A percentile compares a stretch with the other conserved stretches of the same genome.
Evolutionary conservation across 176 grass and related monocot species (phyloP).

Genomic region (Triticum timopheevii): DNA sequence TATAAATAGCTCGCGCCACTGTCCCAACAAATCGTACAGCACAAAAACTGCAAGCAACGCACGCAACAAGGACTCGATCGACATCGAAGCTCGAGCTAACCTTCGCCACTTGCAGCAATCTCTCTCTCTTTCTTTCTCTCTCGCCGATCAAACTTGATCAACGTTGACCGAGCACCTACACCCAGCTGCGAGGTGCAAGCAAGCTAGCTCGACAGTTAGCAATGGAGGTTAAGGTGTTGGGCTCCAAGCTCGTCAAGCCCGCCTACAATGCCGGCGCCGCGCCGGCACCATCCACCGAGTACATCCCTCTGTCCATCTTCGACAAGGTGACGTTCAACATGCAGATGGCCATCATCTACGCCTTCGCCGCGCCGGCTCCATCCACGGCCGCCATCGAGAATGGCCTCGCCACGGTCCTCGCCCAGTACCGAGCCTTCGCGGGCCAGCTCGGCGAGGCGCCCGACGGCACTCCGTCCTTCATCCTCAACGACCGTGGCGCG

Average conservation of each 20-base stretch:
- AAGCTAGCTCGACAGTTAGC: neutral
- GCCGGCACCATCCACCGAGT: neutral
- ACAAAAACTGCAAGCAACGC: neutral
- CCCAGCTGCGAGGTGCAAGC: neutral
- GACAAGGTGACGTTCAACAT: conserved; percentile 46
- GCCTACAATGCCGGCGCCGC: neutral
- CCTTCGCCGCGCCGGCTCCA: conserved; percentile 59
- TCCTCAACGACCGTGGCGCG: neutral
- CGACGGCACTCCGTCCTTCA: conserved; percentile 11
- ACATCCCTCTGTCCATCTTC: conserved; percentile 56
- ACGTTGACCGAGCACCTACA: neutral
- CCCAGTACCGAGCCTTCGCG: conserved; percentile 50
- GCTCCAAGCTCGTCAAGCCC: neutral
- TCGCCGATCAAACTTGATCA: neutral
- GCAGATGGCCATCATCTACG: conserved; percentile 68
- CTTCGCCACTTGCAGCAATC: neutral
- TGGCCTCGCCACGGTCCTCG: conserved; percentile 31
- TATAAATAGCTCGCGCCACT: neutral
- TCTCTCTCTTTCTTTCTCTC: neutral
- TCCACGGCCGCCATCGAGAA: conserved; percentile 47
- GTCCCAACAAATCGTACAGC: neutral
- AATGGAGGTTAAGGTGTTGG: neutral
- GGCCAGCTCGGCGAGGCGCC: conserved; percentile 40
- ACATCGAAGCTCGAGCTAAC: neutral
- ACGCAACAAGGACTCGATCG: neutral